Base-by-base conservation (phyloP, 2,329 filamentous ascomycete species). In the Aspergillus sojae region DNA sequence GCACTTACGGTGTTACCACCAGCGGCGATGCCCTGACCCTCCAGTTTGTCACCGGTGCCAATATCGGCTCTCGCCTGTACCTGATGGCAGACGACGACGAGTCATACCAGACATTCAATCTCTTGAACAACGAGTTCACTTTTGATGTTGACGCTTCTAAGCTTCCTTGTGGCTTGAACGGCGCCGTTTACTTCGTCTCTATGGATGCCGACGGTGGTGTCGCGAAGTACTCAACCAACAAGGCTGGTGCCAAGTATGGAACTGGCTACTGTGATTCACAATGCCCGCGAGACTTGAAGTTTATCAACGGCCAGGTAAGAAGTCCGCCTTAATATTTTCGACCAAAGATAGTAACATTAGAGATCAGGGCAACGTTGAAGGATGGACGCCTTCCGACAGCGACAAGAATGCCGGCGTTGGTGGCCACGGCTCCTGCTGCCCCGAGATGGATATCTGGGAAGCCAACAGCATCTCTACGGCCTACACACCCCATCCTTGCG, bases 61-160 rank as follows among this genome's bases (percentile, higher is more conserved):
- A 80, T 63, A 70, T 81, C 41, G 78, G 78, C 57, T 81, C 86
- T 60, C 85, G 89, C 69, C 79, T 88, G 34, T 91, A 90, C 75
- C 82, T 91, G 61, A 85, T 91, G 80, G 62, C 62, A 46, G 83
- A 84, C 68, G 78, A 81, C 58, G 84, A 88, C 60, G 81, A 81
- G 68, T 84, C 84, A 57, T 91, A 91, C 76, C 80, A 90, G 78
- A 83, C 84, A 73, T 88, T 91, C 78, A 82, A 86, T 57, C 81
- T 91, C 59, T 80, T 87, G 57, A 86, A 86, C 77, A 84, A 88
- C 71, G 89, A 92, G 77, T 88, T 92, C 77, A 88, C 87, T 61
- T 91, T 91, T 67, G 88, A 91, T 64, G 89, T 91, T 36, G 89
- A 92, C 72, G 86, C 91, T 46, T 90, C 88, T 52, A 83, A 85